Percentiles rank a stretch among this genome's conserved stretches.
Conservation (phyloP, 257 asterid genomes). For the Osmanthus fragrans region DNA sequence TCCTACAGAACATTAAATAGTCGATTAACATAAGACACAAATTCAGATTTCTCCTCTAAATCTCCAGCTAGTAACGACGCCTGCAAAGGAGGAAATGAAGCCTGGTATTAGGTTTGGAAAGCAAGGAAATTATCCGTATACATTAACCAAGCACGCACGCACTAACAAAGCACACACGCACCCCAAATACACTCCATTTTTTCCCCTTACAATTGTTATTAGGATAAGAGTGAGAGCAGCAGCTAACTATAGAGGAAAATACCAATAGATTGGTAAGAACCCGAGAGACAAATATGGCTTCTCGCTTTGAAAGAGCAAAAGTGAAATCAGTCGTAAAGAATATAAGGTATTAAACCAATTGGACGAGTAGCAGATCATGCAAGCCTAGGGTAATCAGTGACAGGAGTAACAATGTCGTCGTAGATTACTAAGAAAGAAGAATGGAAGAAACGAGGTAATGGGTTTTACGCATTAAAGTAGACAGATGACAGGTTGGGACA, state of each 20-base stretch:
- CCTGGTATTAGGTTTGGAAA: not conserved
- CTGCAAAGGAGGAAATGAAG: constrained; percentile 27
- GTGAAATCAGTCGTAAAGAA: not conserved
- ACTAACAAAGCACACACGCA: not conserved
- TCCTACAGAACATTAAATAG: constrained; percentile 22
- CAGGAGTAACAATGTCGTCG: not conserved
- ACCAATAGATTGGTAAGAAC: not conserved
- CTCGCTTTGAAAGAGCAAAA: not conserved
- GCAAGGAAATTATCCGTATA: not conserved
- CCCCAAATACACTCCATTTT: not conserved
- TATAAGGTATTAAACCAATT: not conserved
- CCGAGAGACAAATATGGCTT: not conserved
- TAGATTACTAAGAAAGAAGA: not conserved
- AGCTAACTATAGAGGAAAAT: not conserved
- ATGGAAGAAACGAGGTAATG: not conserved
- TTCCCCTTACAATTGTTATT: not conserved
- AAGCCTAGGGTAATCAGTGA: not conserved
- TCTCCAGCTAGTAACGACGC: constrained; percentile 56
- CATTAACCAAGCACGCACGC: not conserved
- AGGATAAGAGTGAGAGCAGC: not conserved
- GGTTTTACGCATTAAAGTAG: not conserved
- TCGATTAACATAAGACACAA: not conserved
- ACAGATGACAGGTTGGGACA: too few species aligned
- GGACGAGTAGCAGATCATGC: not conserved
- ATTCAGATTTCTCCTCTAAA: constrained; percentile 22